Conservation (phyloP, 306 rosid genomes). For the Myrica gale region DNA sequence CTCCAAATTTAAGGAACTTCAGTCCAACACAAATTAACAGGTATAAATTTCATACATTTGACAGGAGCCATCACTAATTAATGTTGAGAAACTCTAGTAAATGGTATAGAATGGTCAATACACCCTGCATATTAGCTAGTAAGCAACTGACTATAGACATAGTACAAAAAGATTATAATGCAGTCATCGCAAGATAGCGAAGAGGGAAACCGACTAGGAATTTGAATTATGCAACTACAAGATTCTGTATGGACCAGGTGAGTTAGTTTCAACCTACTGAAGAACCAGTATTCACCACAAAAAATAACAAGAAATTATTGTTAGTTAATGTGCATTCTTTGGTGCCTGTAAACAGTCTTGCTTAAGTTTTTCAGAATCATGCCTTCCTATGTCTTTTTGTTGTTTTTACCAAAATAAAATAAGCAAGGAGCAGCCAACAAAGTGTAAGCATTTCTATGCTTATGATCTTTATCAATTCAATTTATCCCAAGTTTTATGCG, state of each 20-base stretch:
- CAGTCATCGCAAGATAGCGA: background rate
- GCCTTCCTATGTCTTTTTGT: background rate
- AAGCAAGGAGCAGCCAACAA: constrained; percentile 1
- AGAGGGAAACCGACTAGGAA: background rate
- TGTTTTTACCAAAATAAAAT: background rate
- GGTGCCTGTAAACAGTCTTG: background rate
- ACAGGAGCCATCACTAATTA: background rate
- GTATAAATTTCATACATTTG: background rate
- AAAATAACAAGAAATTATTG: background rate
- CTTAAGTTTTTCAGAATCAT: background rate
- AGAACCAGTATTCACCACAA: background rate
- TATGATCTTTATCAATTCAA: background rate
- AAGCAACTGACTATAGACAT: background rate
- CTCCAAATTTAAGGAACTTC: constrained; percentile 26
- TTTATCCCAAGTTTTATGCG: background rate
- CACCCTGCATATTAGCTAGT: background rate
- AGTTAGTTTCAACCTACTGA: background rate
- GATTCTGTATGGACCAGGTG: background rate
- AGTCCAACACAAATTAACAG: background rate
- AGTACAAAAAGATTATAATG: background rate
- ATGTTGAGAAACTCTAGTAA: background rate
- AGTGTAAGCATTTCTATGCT: background rate
- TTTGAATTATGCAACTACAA: background rate
- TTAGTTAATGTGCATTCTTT: background rate
- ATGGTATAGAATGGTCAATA: background rate